phyloP scores from a whole-genome alignment of 2,329 filamentous ascomycete genomes.

The Neobulgaria alba region DNA sequence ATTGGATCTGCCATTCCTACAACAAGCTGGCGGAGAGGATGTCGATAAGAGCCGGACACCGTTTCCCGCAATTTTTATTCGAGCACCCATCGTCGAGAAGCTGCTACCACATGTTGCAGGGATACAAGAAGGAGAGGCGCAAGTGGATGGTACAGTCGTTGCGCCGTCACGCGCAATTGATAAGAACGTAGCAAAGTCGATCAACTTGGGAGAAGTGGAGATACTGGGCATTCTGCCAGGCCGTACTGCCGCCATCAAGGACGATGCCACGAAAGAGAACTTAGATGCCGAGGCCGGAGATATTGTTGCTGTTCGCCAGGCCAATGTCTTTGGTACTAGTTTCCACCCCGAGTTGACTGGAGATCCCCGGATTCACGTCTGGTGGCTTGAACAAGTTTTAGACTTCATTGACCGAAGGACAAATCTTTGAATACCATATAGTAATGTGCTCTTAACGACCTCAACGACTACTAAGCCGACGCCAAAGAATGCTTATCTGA shows the following conservation, averaged over 20 bases:
- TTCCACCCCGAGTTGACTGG: constrained; percentile 92
- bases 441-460: too few species aligned
- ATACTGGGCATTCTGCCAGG: constrained; percentile 44
- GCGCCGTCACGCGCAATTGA: constrained; percentile 20
- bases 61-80: constrained; percentile 85
- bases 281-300: constrained; percentile 46
- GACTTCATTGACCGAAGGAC: constrained; percentile 25
- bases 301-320: constrained; percentile 82
- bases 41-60: constrained; percentile 32
- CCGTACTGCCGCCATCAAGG: constrained; percentile 32
- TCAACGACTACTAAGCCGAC: too few species aligned
- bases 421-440: constrained; percentile 6
- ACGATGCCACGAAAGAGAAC: constrained; percentile 32
- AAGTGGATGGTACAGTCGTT: constrained; percentile 32
- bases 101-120: constrained; percentile 44
- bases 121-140: constrained; percentile 31
- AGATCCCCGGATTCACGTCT: constrained; percentile 80
- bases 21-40: constrained; percentile 22
- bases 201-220: constrained; percentile 32
- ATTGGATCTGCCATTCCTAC: constrained; percentile 64
- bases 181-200: constrained; percentile 14
- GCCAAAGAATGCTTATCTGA: too few species aligned
- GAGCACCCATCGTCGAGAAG: constrained; percentile 86
- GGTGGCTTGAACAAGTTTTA: constrained; percentile 77
- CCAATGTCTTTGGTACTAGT: constrained; percentile 87